phyloP scores from a whole-genome alignment of 345 rosid genomes.

The Moricandia moricandioides region DNA sequence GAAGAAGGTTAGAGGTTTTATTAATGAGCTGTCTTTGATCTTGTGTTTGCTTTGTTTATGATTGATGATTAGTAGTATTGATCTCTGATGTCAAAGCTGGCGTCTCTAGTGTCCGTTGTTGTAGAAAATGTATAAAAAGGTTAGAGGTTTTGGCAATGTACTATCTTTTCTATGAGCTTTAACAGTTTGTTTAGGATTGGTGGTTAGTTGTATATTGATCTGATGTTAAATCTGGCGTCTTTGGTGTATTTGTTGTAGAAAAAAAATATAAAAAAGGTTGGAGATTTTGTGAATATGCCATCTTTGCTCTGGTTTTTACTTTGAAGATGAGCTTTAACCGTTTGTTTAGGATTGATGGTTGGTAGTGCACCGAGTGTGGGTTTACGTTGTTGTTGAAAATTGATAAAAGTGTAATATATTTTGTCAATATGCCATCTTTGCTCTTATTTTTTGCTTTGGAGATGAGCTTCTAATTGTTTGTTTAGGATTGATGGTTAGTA shows the following conservation, averaged over 20 bases:
- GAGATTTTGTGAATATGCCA: not conserved
- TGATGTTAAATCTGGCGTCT: not conserved
- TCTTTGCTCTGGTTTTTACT: not conserved
- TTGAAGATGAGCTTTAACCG: not conserved
- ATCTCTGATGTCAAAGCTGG: not conserved
- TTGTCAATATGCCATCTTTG: not conserved
- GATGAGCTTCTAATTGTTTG: not conserved
- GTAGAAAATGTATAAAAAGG: constrained; percentile 14
- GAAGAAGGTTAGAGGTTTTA: not conserved
- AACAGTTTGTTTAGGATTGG: not conserved
- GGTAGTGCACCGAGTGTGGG: too few relatives aligned
- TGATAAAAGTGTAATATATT: too few relatives aligned
- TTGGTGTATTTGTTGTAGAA: not conserved
- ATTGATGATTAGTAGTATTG: too few relatives aligned
- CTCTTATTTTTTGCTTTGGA: not conserved
- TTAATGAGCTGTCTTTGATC: not conserved
- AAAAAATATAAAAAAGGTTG: not conserved
- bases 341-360: not conserved
- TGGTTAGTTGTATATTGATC: not conserved
- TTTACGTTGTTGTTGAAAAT: too few relatives aligned
- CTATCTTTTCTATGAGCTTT: not conserved
- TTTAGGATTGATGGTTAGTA: not conserved
- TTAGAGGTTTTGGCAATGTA: not conserved
- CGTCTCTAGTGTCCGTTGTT: not conserved
- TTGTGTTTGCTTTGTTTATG: not conserved